Conservation (phyloP, 148 eudicot species). For the Fagopyrum homotropicum region DNA sequence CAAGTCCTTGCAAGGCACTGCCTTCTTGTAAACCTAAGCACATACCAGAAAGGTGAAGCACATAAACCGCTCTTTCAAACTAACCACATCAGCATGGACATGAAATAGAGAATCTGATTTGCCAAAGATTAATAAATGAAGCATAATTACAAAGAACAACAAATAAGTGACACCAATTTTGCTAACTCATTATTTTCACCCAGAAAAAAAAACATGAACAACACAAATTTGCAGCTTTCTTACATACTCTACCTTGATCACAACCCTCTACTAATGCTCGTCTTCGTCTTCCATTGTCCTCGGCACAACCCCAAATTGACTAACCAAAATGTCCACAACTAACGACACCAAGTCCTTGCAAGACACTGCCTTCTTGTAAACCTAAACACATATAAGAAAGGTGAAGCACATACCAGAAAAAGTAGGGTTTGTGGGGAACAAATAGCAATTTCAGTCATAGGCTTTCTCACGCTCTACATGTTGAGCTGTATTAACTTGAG, state of each 20-base stretch:
- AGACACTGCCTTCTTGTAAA: conserved; percentile 81
- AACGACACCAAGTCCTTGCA: conserved; percentile 72
- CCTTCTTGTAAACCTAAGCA: conserved; percentile 73
- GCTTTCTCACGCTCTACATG: conserved; percentile 93
- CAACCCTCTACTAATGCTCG: conserved; percentile 14
- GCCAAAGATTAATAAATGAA: no score
- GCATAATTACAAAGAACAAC: no score
- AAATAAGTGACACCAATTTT: no score
- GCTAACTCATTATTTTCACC: neutral
- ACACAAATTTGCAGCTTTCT: neutral
- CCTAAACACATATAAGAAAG: no score
- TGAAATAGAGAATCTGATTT: no score
- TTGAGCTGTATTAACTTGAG: conserved; percentile 85
- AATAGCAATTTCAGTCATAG: no score
- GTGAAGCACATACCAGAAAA: no score
- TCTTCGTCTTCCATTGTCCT: conserved; percentile 66
- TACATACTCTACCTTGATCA: no score
- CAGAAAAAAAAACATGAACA: neutral
- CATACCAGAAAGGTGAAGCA: no score
- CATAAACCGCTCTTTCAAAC: no score
- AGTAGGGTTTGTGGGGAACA: no score
- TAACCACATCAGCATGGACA: no score
- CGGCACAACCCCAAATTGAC: conserved; percentile 64
- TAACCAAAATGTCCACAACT: conserved; percentile 57
- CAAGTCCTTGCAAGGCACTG: conserved; percentile 73